Conservation (phyloP, 2,329 filamentous ascomycete species). For the Chaetoscypha palmicola region DNA sequence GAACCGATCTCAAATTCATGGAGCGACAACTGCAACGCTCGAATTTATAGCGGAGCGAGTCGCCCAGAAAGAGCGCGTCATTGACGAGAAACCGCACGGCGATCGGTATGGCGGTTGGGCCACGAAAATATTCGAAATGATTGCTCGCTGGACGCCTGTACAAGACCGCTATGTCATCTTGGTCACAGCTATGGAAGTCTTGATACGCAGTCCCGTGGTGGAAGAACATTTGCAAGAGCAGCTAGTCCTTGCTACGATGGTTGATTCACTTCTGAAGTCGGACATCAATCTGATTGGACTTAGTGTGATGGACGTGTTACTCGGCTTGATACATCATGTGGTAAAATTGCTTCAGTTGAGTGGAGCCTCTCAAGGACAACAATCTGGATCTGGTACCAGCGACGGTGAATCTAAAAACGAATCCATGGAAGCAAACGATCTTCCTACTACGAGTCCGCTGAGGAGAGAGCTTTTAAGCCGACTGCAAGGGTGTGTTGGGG, state of each 20-base stretch:
- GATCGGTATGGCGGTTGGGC: slow-evolving; percentile 63
- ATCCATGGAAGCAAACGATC: slow-evolving; percentile 27
- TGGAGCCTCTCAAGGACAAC: slow-evolving; percentile 30
- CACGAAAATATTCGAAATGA: slow-evolving; percentile 69
- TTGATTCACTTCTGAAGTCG: slow-evolving; percentile 76
- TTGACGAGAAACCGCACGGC: slow-evolving; percentile 39
- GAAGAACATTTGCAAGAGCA: slow-evolving; percentile 69
- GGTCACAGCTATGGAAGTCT: slow-evolving; percentile 69
- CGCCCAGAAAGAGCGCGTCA: slow-evolving; percentile 42
- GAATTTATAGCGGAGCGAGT: slow-evolving; percentile 63
- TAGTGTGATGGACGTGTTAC: slow-evolving; percentile 89
- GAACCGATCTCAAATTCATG: slow-evolving; percentile 73
- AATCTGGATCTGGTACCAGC: slow-evolving; percentile 14
- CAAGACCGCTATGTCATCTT: slow-evolving; percentile 91
- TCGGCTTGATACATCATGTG: slow-evolving; percentile 79
- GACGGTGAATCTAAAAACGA: slow-evolving; percentile 16
- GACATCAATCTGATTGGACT: slow-evolving; percentile 91
- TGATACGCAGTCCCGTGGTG: slow-evolving; percentile 60
- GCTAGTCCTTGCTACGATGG: slow-evolving; percentile 66
- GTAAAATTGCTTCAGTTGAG: slow-evolving; percentile 65
- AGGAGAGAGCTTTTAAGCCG: slow-evolving; percentile 60
- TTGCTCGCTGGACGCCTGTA: slow-evolving; percentile 83
- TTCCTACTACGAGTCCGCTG: slow-evolving; percentile 41
- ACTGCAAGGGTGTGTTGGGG: slow-evolving; percentile 78
- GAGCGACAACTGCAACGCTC: slow-evolving; percentile 66